phyloP scores from a whole-genome alignment of 2,329 filamentous ascomycete species.

The Colletotrichum paranaense region DNA sequence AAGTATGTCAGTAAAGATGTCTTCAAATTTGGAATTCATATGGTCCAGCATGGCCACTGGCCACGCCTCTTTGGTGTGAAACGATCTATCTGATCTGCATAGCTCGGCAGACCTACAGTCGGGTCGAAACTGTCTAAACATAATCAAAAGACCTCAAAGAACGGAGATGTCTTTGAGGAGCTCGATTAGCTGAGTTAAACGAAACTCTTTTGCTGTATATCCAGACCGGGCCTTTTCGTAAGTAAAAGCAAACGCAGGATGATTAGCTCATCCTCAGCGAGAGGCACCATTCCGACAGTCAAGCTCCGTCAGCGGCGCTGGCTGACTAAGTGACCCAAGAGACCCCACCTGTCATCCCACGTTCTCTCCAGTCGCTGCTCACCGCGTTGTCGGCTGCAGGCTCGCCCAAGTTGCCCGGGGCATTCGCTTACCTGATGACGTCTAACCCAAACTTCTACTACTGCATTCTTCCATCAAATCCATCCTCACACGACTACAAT shows the following conservation, averaged over 20 bases:
- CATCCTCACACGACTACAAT: conserved; percentile 27
- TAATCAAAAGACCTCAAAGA: not conserved
- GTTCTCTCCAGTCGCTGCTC: conserved; percentile 1
- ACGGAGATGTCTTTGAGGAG: not conserved
- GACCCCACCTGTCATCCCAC: conserved; percentile 21
- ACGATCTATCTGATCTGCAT: not conserved
- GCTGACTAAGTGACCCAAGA: conserved; percentile 15
- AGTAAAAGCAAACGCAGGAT: not conserved
- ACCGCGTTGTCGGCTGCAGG: conserved; percentile 1
- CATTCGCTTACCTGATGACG: conserved; percentile 33
- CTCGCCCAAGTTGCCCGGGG: conserved; percentile 22
- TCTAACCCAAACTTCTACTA: conserved; percentile 22
- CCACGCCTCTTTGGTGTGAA: not conserved
- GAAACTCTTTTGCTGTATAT: not conserved
- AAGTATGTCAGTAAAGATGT: not conserved
- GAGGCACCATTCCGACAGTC: not conserved
- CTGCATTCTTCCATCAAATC: not conserved
- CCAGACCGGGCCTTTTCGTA: not conserved
- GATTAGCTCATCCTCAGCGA: not conserved
- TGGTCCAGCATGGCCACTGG: not conserved
- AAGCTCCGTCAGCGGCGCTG: conserved; percentile 29
- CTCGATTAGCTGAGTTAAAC: not conserved
- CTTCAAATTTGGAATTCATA: no score
- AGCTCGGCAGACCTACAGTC: not conserved
- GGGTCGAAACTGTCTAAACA: no score